Base-by-base conservation (phyloP, 129 eudicot species). In the Lonicera japonica region DNA sequence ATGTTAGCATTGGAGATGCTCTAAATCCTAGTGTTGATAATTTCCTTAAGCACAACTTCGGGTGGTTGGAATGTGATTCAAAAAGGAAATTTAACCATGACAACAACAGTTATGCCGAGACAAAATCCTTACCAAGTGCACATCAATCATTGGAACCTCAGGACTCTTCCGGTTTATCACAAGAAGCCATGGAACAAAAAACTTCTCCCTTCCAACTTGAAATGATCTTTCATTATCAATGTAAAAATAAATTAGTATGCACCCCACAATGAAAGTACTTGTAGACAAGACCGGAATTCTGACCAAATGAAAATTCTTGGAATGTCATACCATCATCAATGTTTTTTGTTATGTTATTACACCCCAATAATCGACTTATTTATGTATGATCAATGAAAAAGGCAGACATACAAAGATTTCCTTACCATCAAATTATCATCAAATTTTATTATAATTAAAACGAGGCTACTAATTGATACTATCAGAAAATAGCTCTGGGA, bases 71-170 rank as follows among this genome's bases (percentile, higher is more conserved):
- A 60, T 43, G 21, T 19, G 19, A 50, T n/a, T n/a, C n/a, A 50
- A 38, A 46, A 41, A 1, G 55, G 20, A 50, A 50, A 16, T 54
- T 25, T 56, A 11, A 12, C 38, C 60, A 40, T 10, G 71, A n/a
- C 20, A 65, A 58, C 50, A 67, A 45, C 4, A 17, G 13, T 45
- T 48, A 34, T 71, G 25, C 55, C 9, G 10, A 14, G 20, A 54
- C 0, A 62, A 25, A 79, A 63, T 75, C 58, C 79, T 78, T 79
- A 94, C 96, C 95, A 94, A 66, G 73, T 85, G 92, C 70, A 94
- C 82, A 52, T 88, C 96, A 68, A 94, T 86, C 96, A 94, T 88
- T 46, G 99, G 96, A 72, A 94, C 96, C 77, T 88, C 96, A n/a
- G 86, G 45, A 66, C 82, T 80, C 78, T 85, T 94, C 52, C 99